phyloP scores from a whole-genome alignment of 257 asterid genomes.

The Verbascum thapsus region DNA sequence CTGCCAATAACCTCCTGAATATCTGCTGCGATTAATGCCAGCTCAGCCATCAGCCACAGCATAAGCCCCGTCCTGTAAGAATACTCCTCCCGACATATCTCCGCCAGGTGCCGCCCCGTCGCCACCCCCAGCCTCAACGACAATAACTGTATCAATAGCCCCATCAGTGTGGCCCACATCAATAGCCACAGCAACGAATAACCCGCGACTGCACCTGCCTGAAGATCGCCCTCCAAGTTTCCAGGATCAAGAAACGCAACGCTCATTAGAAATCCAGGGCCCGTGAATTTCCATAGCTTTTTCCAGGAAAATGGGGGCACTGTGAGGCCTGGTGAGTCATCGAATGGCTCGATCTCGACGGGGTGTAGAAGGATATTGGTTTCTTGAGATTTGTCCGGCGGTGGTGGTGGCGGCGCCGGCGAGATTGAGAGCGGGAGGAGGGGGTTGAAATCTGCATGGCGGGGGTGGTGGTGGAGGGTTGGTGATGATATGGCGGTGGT shows the following conservation, averaged over 20 bases:
- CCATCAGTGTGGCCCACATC: slow-evolving; percentile 73
- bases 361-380: slow-evolving; percentile 37
- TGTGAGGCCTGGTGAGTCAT: slow-evolving; percentile 30
- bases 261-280: slow-evolving; percentile 81
- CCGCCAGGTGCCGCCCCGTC: slow-evolving; percentile 74
- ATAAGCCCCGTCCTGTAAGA: slow-evolving; percentile 61
- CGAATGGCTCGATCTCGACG: slow-evolving; percentile 45
- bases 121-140: slow-evolving; percentile 69
- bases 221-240: slow-evolving; percentile 73
- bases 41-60: slow-evolving; percentile 79
- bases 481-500: slow-evolving; percentile 30
- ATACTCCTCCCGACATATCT: slow-evolving; percentile 70
- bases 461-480: slow-evolving; percentile 37
- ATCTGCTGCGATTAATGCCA: slow-evolving; percentile 70
- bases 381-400: slow-evolving; percentile 27
- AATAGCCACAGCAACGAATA: slow-evolving; percentile 65
- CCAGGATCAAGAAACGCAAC: slow-evolving; percentile 83
- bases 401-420: slow-evolving; percentile 20
- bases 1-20: slow-evolving; percentile 86
- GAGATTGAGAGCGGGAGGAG: slow-evolving; percentile 33
- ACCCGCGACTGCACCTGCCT: slow-evolving; percentile 74
- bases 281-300: slow-evolving; percentile 74
- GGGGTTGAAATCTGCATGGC: slow-evolving; percentile 42
- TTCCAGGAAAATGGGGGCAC: slow-evolving; percentile 71
- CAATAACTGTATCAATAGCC: slow-evolving; percentile 61